Evolutionary conservation across 148 eudicot genomes (phyloP).

Genomic region (Cornus kousa): DNA sequence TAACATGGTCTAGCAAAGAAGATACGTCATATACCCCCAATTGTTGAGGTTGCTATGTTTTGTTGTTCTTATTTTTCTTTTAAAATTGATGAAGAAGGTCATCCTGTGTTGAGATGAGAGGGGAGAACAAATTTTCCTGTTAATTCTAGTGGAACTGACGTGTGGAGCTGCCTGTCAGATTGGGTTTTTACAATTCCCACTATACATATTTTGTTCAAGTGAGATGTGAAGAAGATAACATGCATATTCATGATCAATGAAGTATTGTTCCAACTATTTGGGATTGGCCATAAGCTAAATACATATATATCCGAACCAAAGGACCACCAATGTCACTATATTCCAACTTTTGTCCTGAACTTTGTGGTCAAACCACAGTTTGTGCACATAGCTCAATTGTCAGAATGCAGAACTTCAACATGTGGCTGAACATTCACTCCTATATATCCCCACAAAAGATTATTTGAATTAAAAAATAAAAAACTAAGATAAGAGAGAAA

Average conservation of each 20-base stretch:
- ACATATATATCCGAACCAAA: background rate
- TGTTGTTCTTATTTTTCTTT: no score
- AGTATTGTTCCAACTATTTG: no score
- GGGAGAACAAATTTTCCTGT: background rate
- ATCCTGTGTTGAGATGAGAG: background rate
- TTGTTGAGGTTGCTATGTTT: background rate
- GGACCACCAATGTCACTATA: no score
- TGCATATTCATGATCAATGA: no score
- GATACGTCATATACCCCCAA: background rate
- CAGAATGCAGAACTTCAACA: background rate
- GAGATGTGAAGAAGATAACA: no score
- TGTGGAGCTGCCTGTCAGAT: background rate
- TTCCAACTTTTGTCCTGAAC: no score
- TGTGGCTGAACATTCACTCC: background rate
- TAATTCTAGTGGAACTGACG: background rate
- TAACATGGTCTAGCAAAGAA: background rate
- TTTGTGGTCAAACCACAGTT: no score
- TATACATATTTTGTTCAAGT: no score
- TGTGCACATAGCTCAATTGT: slow-evolving; percentile 1
- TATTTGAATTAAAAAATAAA: no score
- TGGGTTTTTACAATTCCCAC: no score
- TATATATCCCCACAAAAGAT: background rate
- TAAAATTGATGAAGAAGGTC: background rate
- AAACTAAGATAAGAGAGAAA: background rate
- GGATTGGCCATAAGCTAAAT: no score